Evolutionary conservation across 805 yeast species (phyloP).

Genomic region (Starmerella apis): DNA sequence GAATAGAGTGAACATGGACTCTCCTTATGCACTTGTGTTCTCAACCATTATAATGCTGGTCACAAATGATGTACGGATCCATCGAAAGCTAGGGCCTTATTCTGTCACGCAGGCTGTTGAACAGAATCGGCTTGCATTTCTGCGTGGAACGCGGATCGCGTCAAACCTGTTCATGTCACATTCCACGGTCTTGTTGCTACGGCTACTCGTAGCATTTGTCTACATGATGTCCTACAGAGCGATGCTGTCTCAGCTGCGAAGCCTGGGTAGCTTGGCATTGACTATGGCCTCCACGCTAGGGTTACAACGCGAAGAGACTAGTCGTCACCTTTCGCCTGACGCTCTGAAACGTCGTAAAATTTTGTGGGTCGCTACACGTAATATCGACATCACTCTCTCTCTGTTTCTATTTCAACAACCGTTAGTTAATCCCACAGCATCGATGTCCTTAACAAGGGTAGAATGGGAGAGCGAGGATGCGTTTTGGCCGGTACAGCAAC

Average conservation of each 20-base stretch:
- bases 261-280: constrained; percentile 39
- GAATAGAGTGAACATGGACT: constrained; percentile 8
- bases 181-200: constrained; percentile 18
- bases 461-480: constrained; percentile 11
- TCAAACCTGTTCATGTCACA: constrained; percentile 33
- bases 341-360: constrained; percentile 36
- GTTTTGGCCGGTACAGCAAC: constrained; percentile 5
- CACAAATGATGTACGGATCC: constrained; percentile 3
- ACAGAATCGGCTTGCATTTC: constrained; percentile 41
- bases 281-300: constrained; percentile 51
- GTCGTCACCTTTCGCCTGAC: constrained; percentile 31
- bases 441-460: constrained; percentile 27
- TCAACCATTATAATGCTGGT: constrained; percentile 9
- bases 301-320: constrained; percentile 42
- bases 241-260: constrained; percentile 27
- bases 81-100: background rate
- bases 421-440: constrained; percentile 28
- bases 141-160: constrained; percentile 39
- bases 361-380: constrained; percentile 44
- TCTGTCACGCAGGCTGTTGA: constrained; percentile 18
- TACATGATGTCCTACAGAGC: constrained; percentile 16
- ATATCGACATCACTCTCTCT: constrained; percentile 39
- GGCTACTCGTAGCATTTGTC: constrained; percentile 38
- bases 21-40: constrained; percentile 18
- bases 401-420: constrained; percentile 44